Conservation (phyloP, 139 green algal species). For the Trebouxia sp. region DNA sequence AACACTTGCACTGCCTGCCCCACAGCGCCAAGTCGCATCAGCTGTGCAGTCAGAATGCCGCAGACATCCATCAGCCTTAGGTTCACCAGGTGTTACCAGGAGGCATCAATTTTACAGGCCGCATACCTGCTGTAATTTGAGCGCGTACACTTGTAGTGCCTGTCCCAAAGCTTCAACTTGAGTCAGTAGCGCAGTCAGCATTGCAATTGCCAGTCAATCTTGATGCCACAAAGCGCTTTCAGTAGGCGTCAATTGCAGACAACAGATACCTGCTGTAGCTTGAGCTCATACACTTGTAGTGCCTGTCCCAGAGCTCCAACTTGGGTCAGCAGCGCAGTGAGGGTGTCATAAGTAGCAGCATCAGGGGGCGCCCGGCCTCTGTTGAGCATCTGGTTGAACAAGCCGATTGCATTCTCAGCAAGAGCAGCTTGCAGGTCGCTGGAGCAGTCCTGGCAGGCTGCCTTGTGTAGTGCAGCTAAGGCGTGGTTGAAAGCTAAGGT, state of each 20-base stretch:
- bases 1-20: no score
- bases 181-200: neutral
- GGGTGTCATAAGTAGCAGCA: constrained; percentile 4
- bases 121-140: neutral
- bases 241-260: neutral
- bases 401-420: neutral
- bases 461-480: neutral
- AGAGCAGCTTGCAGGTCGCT: neutral
- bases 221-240: neutral
- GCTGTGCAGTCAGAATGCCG: no score
- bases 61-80: no score
- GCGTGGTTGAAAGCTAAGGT: constrained; percentile 26
- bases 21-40: no score
- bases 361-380: neutral
- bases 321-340: neutral
- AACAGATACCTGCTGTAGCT: neutral
- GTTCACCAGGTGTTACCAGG: no score
- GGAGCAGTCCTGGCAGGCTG: neutral
- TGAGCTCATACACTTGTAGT: neutral
- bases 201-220: neutral
- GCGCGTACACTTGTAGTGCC: neutral
- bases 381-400: constrained; percentile 29
- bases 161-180: neutral
- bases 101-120: neutral
- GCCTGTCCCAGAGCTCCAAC: neutral